A percentile compares a stretch with the other conserved stretches of the same genome.
These are phyloP conservation scores for Amanita pseudoporphyria DNA, from an alignment of 768 basidiomycete species.

Conservation along the genomic window DNA sequence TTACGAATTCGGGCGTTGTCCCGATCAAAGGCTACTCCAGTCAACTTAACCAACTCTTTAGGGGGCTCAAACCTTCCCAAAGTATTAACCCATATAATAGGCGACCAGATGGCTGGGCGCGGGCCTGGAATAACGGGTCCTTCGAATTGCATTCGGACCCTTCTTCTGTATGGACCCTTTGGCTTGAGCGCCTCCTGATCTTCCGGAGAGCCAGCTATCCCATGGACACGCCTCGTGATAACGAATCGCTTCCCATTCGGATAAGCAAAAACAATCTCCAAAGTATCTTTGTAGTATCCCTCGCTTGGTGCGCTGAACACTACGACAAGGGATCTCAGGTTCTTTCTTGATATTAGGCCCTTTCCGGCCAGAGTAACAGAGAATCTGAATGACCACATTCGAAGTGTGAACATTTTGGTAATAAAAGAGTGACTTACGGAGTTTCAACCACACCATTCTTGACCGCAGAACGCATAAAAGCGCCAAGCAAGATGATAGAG, in stretches of 20 bases:
- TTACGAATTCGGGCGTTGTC: background rate
- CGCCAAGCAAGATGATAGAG: conserved; percentile 15
- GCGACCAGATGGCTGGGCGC: conserved; percentile 30
- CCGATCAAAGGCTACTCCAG: too few species aligned
- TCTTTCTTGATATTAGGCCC: conserved; percentile 16
- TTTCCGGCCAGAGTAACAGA: conserved; percentile 22
- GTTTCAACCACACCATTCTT: conserved; percentile 15
- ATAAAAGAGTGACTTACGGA: conserved; percentile 13
- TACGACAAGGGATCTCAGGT: conserved; percentile 20
- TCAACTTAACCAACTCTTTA: conserved; percentile 19
- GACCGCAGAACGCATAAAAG: conserved; percentile 16
- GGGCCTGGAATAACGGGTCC: conserved; percentile 24
- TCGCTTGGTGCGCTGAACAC: conserved; percentile 25
- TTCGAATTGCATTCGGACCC: conserved; percentile 16
- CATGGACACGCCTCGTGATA: conserved; percentile 35
- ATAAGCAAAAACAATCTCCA: conserved; percentile 39
- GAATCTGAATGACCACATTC: conserved; percentile 18
- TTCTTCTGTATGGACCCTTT: conserved; percentile 30
- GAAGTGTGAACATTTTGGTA: background rate
- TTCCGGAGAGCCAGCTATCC: conserved; percentile 36
- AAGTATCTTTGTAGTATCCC: conserved; percentile 36
- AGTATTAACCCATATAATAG: conserved; percentile 23
- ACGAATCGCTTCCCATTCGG: conserved; percentile 26
- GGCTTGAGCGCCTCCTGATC: conserved; percentile 42
- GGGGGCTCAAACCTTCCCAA: conserved; percentile 26